Evolutionary conservation across 139 green algal genomes (phyloP), one percentile per base, ranked within the genome.

Genomic region (Diplosphaera chodatii): DNA sequence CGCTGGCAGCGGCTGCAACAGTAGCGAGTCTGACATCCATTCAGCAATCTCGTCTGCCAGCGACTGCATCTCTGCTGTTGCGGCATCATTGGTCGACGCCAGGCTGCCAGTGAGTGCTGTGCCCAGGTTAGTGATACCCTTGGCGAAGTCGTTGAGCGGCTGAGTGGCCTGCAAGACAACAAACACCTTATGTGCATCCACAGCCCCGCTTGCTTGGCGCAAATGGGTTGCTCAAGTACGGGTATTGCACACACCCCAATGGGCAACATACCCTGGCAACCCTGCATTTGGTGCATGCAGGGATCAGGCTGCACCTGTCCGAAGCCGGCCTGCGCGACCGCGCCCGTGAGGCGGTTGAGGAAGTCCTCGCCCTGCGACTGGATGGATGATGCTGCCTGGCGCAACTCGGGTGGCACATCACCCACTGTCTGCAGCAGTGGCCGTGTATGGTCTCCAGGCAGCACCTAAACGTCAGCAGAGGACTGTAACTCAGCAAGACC

Each of bases 401-500:
- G 71, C 1, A 86, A 48, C 13, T 86, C 77, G 18, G 78, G 74
- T 13, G 78, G 75, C 4, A 86, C 64, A 48, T 73, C 37, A 18
- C 41, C 75, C 15, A 84, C 41, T 69, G 82, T 81, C 81, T 93
- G 89, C 68, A 91, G 84, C 79, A 96, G 82, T 33, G 92, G 91
- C 20, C 88, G 78, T 30, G 87, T 81, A 80, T 97, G 92, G 71
- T 92, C 89, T 8, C 92, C 92, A 0, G 85, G 83, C 63, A 96
- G 77, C 4, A 84, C 89, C 31, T 82, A 40, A 96, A 69, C 0
- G 70, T 84, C 29, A 97, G 73, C 77, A 55, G 64, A n/a, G n/a
- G n/a, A n/a, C n/a, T n/a, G n/a, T n/a, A n/a, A n/a, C n/a, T n/a
- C n/a, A n/a, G n/a, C n/a, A n/a, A n/a, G n/a, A n/a, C n/a, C n/a